Conservation (phyloP, 257 asterid species). For the Verbena officinalis region DNA sequence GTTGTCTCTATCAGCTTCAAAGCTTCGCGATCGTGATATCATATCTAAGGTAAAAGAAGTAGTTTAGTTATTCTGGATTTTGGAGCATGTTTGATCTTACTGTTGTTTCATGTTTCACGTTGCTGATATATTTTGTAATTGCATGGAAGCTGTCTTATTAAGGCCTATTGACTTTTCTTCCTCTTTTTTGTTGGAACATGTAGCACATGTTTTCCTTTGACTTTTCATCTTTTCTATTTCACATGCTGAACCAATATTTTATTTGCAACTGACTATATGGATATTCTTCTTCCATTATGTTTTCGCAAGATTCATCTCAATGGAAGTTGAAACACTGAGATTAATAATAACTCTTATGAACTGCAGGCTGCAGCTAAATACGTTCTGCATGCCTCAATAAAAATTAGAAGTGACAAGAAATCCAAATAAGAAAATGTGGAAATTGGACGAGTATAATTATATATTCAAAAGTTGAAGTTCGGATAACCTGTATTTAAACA, state of each 20-base stretch:
- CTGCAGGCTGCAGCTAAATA: neutral
- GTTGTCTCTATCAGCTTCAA: constrained; percentile 84
- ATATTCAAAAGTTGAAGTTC: neutral
- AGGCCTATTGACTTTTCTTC: neutral
- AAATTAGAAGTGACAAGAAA: neutral
- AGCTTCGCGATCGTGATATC: constrained; percentile 63
- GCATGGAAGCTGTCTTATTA: constrained; percentile 10
- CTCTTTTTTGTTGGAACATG: neutral
- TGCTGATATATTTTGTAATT: neutral
- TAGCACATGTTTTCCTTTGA: neutral
- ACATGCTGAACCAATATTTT: neutral
- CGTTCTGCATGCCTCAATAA: constrained; percentile 18
- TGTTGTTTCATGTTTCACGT: constrained; percentile 23
- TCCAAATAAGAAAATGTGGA: neutral
- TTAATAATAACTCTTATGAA: neutral
- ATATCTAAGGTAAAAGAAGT: constrained; percentile 65
- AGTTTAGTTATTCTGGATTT: neutral
- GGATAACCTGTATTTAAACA: neutral
- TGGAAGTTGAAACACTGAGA: neutral
- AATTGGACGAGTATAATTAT: neutral
- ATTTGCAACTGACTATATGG: neutral
- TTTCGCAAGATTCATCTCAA: neutral
- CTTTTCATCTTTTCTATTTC: neutral
- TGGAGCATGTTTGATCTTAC: neutral
- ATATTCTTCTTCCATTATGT: constrained; percentile 14